A percentile compares a stretch with the other conserved stretches of the same genome.
Evolutionary conservation across 2,329 filamentous ascomycete species (phyloP).

Genomic region (Ciborinia camelliae): DNA sequence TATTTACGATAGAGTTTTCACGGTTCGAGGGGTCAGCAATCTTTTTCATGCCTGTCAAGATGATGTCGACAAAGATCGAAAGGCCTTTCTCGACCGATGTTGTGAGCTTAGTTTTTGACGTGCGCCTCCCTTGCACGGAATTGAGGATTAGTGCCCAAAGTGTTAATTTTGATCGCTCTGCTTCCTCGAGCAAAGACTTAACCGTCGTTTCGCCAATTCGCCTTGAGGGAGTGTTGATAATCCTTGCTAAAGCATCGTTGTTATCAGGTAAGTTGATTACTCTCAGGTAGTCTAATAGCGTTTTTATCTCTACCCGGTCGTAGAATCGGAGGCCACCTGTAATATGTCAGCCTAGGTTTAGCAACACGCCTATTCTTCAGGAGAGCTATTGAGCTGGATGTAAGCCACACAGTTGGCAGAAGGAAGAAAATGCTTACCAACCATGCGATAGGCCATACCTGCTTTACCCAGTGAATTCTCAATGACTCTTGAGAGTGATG

Average conservation of each 20-base stretch:
- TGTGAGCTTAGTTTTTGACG: conserved; percentile 51
- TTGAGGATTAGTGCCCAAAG: conserved; percentile 74
- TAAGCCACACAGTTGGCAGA: neutral
- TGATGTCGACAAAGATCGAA: conserved; percentile 55
- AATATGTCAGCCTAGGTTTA: conserved; percentile 21
- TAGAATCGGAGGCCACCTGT: conserved; percentile 78
- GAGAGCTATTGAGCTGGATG: neutral
- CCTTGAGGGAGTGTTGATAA: conserved; percentile 80
- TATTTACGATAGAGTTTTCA: conserved; percentile 34
- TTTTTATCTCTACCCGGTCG: conserved; percentile 83
- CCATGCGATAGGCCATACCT: conserved; percentile 87
- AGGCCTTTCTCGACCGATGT: conserved; percentile 55
- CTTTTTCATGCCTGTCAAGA: conserved; percentile 55
- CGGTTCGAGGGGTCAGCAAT: conserved; percentile 38
- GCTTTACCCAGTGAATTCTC: conserved; percentile 77
- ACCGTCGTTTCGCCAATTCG: conserved; percentile 78
- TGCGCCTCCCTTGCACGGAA: conserved; percentile 50
- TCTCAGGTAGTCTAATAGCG: conserved; percentile 82
- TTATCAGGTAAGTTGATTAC: conserved; percentile 81
- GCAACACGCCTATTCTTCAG: too few relatives aligned
- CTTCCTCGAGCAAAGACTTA: conserved; percentile 70
- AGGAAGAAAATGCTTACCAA: conserved; percentile 49
- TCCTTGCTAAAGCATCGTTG: conserved; percentile 77
- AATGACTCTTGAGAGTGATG: conserved; percentile 77
- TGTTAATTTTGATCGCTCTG: conserved; percentile 63